Evolutionary conservation across 805 yeast genomes (phyloP).

Genomic region (Blastobotrys muscicola): DNA sequence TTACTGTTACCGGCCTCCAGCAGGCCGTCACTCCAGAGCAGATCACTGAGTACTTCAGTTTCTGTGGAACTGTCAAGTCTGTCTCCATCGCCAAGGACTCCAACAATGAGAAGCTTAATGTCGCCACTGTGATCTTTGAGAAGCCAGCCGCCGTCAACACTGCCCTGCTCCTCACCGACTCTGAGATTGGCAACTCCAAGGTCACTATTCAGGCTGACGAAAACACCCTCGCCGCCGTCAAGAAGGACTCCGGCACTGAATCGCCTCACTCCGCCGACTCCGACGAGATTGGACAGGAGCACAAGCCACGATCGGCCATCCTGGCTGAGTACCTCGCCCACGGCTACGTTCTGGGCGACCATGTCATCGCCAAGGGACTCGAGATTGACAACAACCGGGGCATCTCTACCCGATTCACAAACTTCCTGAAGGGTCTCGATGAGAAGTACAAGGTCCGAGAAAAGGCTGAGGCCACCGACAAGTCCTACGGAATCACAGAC

Average conservation of each 20-base stretch:
- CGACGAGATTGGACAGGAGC: constrained; percentile 59
- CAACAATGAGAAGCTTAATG: constrained; percentile 29
- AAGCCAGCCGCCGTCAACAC: constrained; percentile 56
- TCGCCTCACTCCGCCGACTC: constrained; percentile 10
- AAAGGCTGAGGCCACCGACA: constrained; percentile 38
- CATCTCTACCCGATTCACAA: constrained; percentile 43
- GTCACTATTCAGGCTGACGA: constrained; percentile 37
- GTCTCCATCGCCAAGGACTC: constrained; percentile 20
- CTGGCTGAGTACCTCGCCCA: constrained; percentile 66
- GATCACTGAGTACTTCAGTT: constrained; percentile 58
- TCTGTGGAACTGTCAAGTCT: constrained; percentile 50
- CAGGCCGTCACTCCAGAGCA: constrained; percentile 39
- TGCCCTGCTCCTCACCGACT: constrained; percentile 62
- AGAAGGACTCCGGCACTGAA: constrained; percentile 13
- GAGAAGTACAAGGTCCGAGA: constrained; percentile 50
- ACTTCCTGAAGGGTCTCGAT: constrained; percentile 48
- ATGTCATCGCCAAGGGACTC: constrained; percentile 49
- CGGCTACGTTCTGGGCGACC: constrained; percentile 63
- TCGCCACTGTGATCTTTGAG: constrained; percentile 45
- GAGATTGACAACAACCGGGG: constrained; percentile 61
- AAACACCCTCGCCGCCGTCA: constrained; percentile 20
- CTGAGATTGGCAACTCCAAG: constrained; percentile 53
- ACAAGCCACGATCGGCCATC: constrained; percentile 65
- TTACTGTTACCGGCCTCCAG: constrained; percentile 52
- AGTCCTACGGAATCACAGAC: constrained; percentile 34